phyloP scores from a whole-genome alignment of 106 monocot species.

The Xerophyta viscosa region DNA sequence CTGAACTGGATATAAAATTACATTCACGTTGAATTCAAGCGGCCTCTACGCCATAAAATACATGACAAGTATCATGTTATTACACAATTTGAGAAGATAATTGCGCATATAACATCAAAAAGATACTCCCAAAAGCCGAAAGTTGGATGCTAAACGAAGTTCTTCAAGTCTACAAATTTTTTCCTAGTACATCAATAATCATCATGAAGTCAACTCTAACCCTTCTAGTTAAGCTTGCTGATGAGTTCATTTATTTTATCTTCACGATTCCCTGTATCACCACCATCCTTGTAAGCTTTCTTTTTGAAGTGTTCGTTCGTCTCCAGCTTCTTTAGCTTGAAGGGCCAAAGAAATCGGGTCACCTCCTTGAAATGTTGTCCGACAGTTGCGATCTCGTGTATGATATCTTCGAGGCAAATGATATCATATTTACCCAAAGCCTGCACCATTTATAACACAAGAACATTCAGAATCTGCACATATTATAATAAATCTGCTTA shows the following conservation, averaged over 20 bases:
- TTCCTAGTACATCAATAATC: no score
- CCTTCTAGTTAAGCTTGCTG: constrained; percentile 57
- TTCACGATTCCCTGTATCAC: constrained; percentile 72
- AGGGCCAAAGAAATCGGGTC: constrained; percentile 54
- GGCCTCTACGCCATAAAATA: no score
- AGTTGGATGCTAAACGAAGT: no score
- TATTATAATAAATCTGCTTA: background rate
- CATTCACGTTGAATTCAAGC: no score
- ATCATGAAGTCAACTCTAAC: no score
- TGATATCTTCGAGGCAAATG: constrained; percentile 83
- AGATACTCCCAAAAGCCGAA: no score
- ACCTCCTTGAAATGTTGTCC: constrained; percentile 75
- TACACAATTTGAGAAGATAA: no score
- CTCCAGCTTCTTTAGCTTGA: constrained; percentile 73
- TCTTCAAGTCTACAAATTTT: no score
- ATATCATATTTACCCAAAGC: constrained; percentile 61
- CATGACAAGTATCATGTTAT: no score
- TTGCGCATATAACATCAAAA: no score
- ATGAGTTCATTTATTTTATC: constrained; percentile 85
- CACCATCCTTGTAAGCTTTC: constrained; percentile 58
- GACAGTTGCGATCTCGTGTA: constrained; percentile 63
- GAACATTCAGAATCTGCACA: background rate
- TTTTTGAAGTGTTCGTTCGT: constrained; percentile 33
- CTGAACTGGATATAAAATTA: no score
- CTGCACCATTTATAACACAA: constrained; percentile 14